These are phyloP conservation scores for Globisporangium nagaii DNA, from an alignment of 352 stramenopile genomes.

Conservation along the genomic window DNA sequence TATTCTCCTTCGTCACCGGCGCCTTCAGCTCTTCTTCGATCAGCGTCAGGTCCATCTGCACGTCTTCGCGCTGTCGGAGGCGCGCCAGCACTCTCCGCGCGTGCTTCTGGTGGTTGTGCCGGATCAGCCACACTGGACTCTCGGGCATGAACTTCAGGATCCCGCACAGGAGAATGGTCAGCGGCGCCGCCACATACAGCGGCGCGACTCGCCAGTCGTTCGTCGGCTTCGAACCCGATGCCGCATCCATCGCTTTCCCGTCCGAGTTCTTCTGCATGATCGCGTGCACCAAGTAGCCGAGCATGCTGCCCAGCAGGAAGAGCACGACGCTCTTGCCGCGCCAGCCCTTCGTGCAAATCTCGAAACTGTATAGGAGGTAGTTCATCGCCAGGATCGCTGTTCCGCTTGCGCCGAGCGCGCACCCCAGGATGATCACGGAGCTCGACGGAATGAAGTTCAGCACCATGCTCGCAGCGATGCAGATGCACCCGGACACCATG, in stretches of 20 bases:
- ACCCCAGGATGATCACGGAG: conserved; percentile 44
- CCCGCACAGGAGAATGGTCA: conserved; percentile 51
- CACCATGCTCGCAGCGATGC: conserved; percentile 44
- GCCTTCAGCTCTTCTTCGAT: conserved; percentile 54
- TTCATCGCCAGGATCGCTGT: conserved; percentile 68
- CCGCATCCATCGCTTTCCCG: conserved; percentile 22
- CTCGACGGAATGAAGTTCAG: conserved; percentile 63
- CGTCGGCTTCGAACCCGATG: conserved; percentile 27
- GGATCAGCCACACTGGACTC: conserved; percentile 71
- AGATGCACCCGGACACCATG: conserved; percentile 46
- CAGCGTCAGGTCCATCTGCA: conserved; percentile 48
- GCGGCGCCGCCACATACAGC: conserved; percentile 49
- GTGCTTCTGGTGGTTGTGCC: conserved; percentile 47
- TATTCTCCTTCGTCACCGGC: conserved; percentile 31
- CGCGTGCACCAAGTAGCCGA: conserved; percentile 65
- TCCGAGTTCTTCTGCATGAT: conserved; percentile 56
- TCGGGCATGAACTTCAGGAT: conserved; percentile 71
- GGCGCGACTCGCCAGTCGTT: conserved; percentile 62
- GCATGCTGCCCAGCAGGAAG: conserved; percentile 69
- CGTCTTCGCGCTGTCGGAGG: conserved; percentile 62
- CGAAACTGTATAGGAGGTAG: conserved; percentile 74
- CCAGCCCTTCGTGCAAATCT: conserved; percentile 86
- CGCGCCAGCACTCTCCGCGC: conserved; percentile 47
- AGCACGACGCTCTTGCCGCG: conserved; percentile 80
- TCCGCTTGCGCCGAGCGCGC: conserved; percentile 45